phyloP scores from a whole-genome alignment of 331 rosid species.

The Quercus tomentella region DNA sequence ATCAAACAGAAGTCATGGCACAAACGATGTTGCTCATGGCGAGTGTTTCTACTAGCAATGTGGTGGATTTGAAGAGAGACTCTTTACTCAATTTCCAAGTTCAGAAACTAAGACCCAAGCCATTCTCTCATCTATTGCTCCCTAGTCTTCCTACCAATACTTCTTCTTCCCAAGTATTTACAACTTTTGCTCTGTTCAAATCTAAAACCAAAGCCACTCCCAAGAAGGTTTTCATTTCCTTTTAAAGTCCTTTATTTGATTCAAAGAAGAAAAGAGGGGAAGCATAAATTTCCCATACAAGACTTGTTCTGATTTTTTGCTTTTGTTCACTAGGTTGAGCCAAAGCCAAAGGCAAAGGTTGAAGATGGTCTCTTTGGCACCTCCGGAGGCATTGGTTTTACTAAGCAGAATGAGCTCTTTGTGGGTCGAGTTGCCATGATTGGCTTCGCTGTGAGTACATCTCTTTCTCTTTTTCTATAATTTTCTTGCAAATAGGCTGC shows the following conservation, averaged over 20 bases:
- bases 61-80: conserved; percentile 50
- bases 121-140: conserved; percentile 43
- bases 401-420: conserved; percentile 94
- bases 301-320: background rate
- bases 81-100: conserved; percentile 47
- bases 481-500: background rate
- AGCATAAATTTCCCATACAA: background rate
- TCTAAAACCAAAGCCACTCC: conserved; percentile 75
- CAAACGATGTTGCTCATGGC: conserved; percentile 82
- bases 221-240: conserved; percentile 52
- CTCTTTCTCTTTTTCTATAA: background rate
- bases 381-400: conserved; percentile 98
- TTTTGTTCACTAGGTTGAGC: conserved; percentile 38
- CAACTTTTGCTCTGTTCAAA: conserved; percentile 67
- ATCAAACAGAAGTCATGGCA: conserved; percentile 47
- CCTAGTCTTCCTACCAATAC: conserved; percentile 25
- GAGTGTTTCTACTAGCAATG: conserved; percentile 49
- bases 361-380: conserved; percentile 97
- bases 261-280: background rate
- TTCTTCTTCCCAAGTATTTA: conserved; percentile 31
- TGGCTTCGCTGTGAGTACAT: conserved; percentile 80
- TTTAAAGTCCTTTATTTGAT: background rate
- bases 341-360: conserved; percentile 87
- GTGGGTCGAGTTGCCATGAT: conserved; percentile 98
- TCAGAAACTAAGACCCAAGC: conserved; percentile 50